Percentiles rank a stretch among this genome's conserved stretches.
Conservation (phyloP, 345 rosid species). For the Aquilaria sinensis region DNA sequence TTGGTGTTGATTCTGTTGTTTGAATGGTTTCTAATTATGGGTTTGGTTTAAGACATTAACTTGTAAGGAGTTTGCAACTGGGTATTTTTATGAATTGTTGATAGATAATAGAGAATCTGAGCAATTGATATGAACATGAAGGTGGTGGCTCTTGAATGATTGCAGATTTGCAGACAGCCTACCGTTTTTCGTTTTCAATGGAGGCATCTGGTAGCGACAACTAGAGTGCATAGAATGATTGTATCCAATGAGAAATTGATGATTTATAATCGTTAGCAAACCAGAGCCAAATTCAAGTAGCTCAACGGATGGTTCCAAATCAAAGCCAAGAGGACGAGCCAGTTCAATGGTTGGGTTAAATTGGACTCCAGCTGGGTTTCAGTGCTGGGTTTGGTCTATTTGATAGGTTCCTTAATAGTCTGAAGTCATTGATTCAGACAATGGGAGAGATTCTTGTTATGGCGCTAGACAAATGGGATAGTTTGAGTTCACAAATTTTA, state of each 20-base stretch:
- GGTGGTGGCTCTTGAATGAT: conserved; percentile 20
- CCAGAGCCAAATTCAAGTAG: too few relatives aligned
- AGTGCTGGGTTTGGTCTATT: conserved; percentile 53
- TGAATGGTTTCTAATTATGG: background rate
- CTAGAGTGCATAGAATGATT: too few relatives aligned
- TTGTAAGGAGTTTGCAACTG: background rate
- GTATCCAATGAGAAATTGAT: too few relatives aligned
- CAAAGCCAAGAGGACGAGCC: too few relatives aligned
- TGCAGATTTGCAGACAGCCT: conserved; percentile 23
- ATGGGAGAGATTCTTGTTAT: background rate
- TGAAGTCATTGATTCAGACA: conserved; percentile 22
- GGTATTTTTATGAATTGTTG: conserved; percentile 15
- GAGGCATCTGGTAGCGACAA: too few relatives aligned
- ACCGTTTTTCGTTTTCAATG: too few relatives aligned
- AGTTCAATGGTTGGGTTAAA: too few relatives aligned
- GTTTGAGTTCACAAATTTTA: conserved; percentile 34
- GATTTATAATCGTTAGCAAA: too few relatives aligned
- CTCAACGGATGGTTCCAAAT: too few relatives aligned
- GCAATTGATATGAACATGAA: background rate
- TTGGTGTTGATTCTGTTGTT: background rate
- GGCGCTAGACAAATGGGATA: conserved; percentile 28
- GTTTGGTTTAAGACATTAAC: too few relatives aligned
- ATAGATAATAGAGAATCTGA: background rate
- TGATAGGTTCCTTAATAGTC: conserved; percentile 67
- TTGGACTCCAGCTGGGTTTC: too few relatives aligned